A percentile compares a stretch with the other conserved stretches of the same genome.
Conservation (phyloP, 2,329 filamentous ascomycete genomes). For the Aureobasidium mangrovei region DNA sequence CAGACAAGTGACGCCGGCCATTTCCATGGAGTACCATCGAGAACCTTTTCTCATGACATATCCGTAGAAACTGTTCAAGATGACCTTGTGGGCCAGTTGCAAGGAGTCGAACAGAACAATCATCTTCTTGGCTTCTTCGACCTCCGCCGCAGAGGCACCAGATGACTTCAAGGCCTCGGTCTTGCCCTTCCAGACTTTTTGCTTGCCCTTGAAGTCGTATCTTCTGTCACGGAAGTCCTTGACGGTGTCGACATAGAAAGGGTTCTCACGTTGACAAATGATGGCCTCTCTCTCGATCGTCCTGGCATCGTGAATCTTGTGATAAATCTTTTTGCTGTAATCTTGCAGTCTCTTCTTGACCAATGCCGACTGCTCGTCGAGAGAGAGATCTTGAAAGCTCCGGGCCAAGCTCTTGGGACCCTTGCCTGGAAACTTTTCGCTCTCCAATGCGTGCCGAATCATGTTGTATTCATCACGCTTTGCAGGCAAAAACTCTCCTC, state of each 20-base stretch:
- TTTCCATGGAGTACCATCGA: slow-evolving; percentile 98
- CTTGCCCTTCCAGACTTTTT: slow-evolving; percentile 98
- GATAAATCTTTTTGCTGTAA: slow-evolving; percentile 98
- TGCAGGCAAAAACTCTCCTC: slow-evolving; percentile 91
- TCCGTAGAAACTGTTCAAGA: slow-evolving; percentile 97
- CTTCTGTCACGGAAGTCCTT: slow-evolving; percentile 91
- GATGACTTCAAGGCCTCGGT: slow-evolving; percentile 76
- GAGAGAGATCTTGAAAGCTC: slow-evolving; percentile 69
- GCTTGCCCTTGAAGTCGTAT: slow-evolving; percentile 97
- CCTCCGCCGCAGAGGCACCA: slow-evolving; percentile 64
- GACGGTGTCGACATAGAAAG: slow-evolving; percentile 96
- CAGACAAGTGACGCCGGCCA: slow-evolving; percentile 96
- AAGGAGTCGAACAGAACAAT: slow-evolving; percentile 91
- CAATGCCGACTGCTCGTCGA: slow-evolving; percentile 72
- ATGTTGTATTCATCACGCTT: slow-evolving; percentile 99
- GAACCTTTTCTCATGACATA: slow-evolving; percentile 99
- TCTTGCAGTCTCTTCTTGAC: slow-evolving; percentile 81
- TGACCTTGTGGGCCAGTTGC: slow-evolving; percentile 96
- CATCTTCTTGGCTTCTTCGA: slow-evolving; percentile 98
- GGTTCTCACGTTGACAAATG: slow-evolving; percentile 95
- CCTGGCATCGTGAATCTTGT: slow-evolving; percentile 94
- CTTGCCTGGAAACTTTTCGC: slow-evolving; percentile 82
- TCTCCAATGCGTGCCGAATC: slow-evolving; percentile 85
- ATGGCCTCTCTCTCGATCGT: slow-evolving; percentile 93
- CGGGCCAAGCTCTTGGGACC: slow-evolving; percentile 59